These are phyloP conservation scores for Thinopyrum elongatum DNA, from an alignment of 176 grass and related monocot species.

Conservation along the genomic window DNA sequence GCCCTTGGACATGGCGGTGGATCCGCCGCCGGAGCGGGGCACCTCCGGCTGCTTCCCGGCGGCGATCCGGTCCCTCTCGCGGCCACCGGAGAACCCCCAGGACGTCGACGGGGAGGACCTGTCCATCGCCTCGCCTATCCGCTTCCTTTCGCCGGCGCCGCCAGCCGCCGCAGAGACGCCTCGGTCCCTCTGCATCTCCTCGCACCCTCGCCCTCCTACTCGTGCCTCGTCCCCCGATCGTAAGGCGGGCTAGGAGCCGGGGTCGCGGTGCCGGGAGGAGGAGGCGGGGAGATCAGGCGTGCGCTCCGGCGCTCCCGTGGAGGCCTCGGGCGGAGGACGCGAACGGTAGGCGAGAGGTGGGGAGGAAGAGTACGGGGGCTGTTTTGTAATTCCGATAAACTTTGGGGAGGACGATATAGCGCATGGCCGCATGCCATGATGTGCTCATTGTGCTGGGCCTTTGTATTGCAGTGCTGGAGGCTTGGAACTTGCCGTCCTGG, in stretches of 20 bases:
- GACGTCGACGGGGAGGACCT: slow-evolving; percentile 53
- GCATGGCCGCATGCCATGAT: slow-evolving; percentile 19
- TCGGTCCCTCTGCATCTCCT: slow-evolving; percentile 45
- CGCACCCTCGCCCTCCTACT: not conserved
- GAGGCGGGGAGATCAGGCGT: not conserved
- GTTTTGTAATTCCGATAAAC: slow-evolving; percentile 1
- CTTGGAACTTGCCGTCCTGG: not conserved
- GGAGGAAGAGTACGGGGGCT: not conserved
- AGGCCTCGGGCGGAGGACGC: slow-evolving; percentile 9
- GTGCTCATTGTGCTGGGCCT: not conserved
- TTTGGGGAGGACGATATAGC: not conserved
- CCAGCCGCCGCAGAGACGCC: slow-evolving; percentile 30
- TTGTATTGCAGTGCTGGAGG: not conserved
- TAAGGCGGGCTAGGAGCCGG: not conserved
- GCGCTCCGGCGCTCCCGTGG: slow-evolving; percentile 11
- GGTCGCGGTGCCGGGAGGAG: not conserved
- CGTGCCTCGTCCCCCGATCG: slow-evolving; percentile 4
- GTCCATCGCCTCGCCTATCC: slow-evolving; percentile 59
- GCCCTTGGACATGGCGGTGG: slow-evolving; percentile 43
- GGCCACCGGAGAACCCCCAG: slow-evolving; percentile 35
- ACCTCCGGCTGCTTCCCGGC: slow-evolving; percentile 53
- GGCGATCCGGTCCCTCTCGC: slow-evolving; percentile 47
- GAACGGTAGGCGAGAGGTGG: not conserved
- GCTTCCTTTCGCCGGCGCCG: slow-evolving; percentile 45
- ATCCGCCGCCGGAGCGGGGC: slow-evolving; percentile 36